Evolutionary conservation across 208 protist genomes (phyloP), one percentile per base, ranked within the genome.

Genomic region (Willaertia magna): DNA sequence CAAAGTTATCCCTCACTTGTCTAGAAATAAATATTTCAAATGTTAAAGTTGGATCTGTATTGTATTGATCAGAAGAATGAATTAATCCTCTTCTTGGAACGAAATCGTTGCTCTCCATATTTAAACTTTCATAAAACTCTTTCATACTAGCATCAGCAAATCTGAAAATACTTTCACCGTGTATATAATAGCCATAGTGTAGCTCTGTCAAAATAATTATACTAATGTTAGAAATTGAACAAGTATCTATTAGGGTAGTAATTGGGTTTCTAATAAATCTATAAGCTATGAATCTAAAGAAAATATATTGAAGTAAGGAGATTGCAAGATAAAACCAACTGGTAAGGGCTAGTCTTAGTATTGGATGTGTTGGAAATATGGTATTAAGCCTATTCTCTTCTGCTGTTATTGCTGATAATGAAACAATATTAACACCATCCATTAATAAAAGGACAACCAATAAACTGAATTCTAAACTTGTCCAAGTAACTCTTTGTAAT

Each of bases 201-300:
- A 88, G 87, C 88, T 96, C 94, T 52, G 92, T 86, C 48, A 96
- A 85, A 46, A 96, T 90, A 78, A 97, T 91, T 75, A 97, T 88
- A 51, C 92, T 95, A 74, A 96, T 93, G 88, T 97, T 97, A 22
- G 94, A 92, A 26, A 97, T 91, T 48, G 94, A 96, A 88, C 93
- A 95, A 43, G 95, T 88, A 87, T 97, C 94, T 49, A 95, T 91
- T 88, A 97, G 96, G 40, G 88, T 89, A 89, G 91, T 92, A 9
- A 96, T 86, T 26, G 93, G 93, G 86, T 97, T 91, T 49, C 93
- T 93, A 43, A 95, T 47, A 67, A 95, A 95, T 46, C 93, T 92
- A 87, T 95, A 95, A 87, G 91, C 93, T 43, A 96, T 26, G 20
- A 84, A 39, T 76, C 52, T 51, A 42, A 59, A 59, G 26, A 49